Evolutionary conservation across 2,329 filamentous ascomycete genomes (phyloP), one percentile per base, ranked within the genome.

Genomic region (Lachnellula cervina): DNA sequence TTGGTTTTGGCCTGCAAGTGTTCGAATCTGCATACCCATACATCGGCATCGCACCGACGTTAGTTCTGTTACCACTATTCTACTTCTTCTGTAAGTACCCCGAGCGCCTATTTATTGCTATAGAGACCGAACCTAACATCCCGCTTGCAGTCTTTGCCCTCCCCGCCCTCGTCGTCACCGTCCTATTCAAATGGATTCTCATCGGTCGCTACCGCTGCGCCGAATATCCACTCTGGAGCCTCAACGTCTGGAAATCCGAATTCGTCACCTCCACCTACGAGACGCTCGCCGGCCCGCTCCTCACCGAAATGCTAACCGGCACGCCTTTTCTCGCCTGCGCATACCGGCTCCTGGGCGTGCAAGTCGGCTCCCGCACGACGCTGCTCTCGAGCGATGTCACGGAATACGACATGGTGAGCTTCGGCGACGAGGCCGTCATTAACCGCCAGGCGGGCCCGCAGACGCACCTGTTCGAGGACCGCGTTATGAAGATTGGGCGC

Each of bases 131-230:
- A 38, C 3, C 35, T 38, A 38, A 38, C 35, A 38, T 13, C 16
- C 11, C 3, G 35, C 19, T 37, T 23, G 21, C 38, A 52, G 51
- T 52, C 28, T 52, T 52, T 23, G 51, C 51, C 32, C 6, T 52
- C 13, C 51, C 51, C 5, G 28, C 40, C 25, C n/a, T 52, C 11
- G 16, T 38, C 14, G 19, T 52, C 28, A 35, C 43, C 7, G 25
- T 52, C 42, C 25, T 52, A 11, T 37, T 52, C 42, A 52, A 52
- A 37, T 52, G 51, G 51, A 52, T 47, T 42, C 51, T 52, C 42
- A 52, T 52, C 42, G 51, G 51, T 28, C 51, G 43, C 16, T 52
- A 52, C 6, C 51, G 38, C 2, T 32, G 25, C 16, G 51, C 51
- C 4, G 51, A 52, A 52, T 52, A 42, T 42, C 51, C 51, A 7